These are phyloP conservation scores for Chalara sp. DNA, from an alignment of 2,329 filamentous ascomycete species.

Conservation along the genomic window DNA sequence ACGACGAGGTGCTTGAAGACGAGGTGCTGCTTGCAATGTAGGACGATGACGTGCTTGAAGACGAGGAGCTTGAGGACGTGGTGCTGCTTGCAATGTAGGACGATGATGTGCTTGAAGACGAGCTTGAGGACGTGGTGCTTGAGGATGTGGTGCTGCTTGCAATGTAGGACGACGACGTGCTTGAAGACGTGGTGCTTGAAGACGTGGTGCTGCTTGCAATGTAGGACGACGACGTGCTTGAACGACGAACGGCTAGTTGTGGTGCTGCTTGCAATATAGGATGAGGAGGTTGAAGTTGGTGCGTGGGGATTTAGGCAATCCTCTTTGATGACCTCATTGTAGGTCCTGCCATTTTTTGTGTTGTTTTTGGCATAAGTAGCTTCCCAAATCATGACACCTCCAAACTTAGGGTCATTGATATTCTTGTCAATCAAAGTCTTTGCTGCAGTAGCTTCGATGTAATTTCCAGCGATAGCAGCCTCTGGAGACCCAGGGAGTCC, in stretches of 20 bases:
- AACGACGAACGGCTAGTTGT: background rate
- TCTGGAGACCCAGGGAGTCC: constrained; percentile 19
- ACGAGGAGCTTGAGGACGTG: background rate
- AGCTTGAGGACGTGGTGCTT: background rate
- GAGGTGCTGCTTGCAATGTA: background rate
- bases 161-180: background rate
- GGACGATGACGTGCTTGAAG: background rate
- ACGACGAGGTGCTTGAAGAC: background rate
- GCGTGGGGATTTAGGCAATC: background rate
- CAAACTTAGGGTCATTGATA: constrained; percentile 16
- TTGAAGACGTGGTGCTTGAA: background rate
- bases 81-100: background rate
- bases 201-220: background rate
- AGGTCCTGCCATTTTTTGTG: background rate
- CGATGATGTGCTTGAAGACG: background rate
- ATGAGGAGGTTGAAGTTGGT: background rate
- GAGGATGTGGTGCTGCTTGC: background rate
- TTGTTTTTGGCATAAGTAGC: constrained; percentile 1
- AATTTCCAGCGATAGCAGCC: constrained; percentile 11
- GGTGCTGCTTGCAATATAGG: background rate
- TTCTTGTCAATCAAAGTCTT: constrained; percentile 17
- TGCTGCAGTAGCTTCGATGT: constrained; percentile 16
- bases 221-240: background rate
- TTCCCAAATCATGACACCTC: constrained; percentile 29
- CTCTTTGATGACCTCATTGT: background rate